Conservation (phyloP, 2,329 filamentous ascomycete genomes). For the Aquanectria penicillioides region DNA sequence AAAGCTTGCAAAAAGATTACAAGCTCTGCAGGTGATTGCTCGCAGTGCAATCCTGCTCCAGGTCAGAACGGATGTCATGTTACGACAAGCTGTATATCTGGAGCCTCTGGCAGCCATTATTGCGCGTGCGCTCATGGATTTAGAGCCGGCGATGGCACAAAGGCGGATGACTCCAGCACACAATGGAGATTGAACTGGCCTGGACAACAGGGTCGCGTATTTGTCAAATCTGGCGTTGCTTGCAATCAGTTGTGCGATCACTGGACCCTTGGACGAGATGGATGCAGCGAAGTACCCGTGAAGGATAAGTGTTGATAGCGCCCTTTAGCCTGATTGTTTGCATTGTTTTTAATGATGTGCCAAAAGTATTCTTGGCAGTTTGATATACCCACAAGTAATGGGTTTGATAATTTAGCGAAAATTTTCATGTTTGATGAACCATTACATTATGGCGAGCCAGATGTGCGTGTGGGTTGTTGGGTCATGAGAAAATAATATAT, state of each 20-base stretch:
- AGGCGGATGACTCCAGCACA: neutral
- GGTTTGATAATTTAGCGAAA: too few relatives aligned
- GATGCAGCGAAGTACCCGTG: neutral
- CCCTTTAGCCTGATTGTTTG: too few relatives aligned
- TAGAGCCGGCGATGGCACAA: neutral
- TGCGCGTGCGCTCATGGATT: conserved; percentile 4
- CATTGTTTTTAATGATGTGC: too few relatives aligned
- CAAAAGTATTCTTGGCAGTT: too few relatives aligned
- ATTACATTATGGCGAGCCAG: too few relatives aligned
- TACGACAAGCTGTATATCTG: neutral
- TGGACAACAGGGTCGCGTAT: neutral
- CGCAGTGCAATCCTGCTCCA: neutral
- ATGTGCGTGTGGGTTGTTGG: too few relatives aligned
- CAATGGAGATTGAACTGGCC: neutral
- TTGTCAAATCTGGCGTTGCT: neutral
- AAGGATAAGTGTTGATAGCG: neutral
- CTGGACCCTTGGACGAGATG: neutral
- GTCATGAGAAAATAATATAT: too few relatives aligned
- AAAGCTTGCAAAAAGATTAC: neutral
- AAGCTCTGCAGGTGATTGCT: neutral
- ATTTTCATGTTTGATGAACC: too few relatives aligned
- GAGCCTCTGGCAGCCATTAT: neutral
- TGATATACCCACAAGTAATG: too few relatives aligned
- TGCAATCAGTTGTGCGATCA: conserved; percentile 3
- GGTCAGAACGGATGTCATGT: neutral